Conservation (phyloP, 2,329 filamentous ascomycete genomes). For the Alternaria infectoria region DNA sequence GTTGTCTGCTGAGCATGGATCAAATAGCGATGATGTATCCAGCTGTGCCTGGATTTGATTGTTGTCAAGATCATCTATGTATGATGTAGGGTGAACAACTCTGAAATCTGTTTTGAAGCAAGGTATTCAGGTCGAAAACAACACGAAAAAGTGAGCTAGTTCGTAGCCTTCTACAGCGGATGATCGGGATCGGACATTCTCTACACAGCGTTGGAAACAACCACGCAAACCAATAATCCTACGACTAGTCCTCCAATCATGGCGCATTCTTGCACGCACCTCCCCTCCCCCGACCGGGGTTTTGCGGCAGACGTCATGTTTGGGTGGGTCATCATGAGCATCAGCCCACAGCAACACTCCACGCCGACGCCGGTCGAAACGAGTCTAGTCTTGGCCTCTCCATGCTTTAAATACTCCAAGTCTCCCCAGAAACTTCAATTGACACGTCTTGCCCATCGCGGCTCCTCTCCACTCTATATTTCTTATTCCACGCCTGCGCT, state of each 20-base stretch:
- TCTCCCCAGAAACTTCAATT: background rate
- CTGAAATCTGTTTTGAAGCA: background rate
- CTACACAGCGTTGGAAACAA: background rate
- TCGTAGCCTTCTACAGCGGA: background rate
- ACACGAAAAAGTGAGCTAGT: background rate
- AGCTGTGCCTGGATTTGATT: background rate
- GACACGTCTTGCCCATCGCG: slow-evolving; percentile 3
- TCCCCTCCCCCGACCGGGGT: slow-evolving; percentile 12
- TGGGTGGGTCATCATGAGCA: slow-evolving; percentile 14
- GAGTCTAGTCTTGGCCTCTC: slow-evolving; percentile 13
- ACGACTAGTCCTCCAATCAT: background rate
- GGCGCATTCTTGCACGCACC: background rate
- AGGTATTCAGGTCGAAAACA: background rate
- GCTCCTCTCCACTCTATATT: slow-evolving; percentile 17
- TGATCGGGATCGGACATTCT: background rate
- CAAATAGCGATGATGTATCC: too few relatives aligned
- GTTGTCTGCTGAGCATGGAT: too few relatives aligned
- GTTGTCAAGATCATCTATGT: background rate
- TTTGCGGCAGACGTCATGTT: slow-evolving; percentile 22
- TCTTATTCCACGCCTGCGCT: background rate
- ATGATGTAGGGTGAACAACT: too few relatives aligned
- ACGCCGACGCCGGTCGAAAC: slow-evolving; percentile 9
- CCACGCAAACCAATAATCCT: background rate
- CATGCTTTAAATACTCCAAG: slow-evolving; percentile 15
- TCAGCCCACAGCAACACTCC: slow-evolving; percentile 18